Evolutionary conservation across 371 early-diverging fungal species (phyloP), one percentile per base, ranked within the genome.

Genomic region (Rhizopus sp.): DNA sequence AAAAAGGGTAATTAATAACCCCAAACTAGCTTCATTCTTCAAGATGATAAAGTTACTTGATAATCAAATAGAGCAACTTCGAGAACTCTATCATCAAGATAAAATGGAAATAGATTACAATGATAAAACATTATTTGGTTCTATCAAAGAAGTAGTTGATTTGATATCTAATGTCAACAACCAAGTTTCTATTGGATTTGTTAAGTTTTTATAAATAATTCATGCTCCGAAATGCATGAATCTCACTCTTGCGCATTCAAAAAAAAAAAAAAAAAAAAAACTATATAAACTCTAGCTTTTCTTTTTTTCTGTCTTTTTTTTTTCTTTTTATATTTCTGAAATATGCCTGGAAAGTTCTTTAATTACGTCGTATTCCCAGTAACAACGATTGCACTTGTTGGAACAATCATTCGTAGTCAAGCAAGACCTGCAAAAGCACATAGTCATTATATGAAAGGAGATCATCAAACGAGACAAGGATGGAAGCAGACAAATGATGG

Each of bases 401-500:
- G 70, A 13, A 69, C 75, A 4, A 66, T 72, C 49, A 60, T 78
- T 35, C 73, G 79, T 17, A 54, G 64, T 35, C 68, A 68, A 33
- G 74, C 70, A 10, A 62, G 68, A 46, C 74, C 79, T 8, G 57
- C 74, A 7, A 65, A 59, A 54, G 79, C 76, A 10, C 63, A 73
- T 15, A 69, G 69, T 23, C 57, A 68, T 17, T 60, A 68, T 39
- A 75, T 78, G 64, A 66, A 62, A 37, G 12, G 46, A 6, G 55
- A 66, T 37, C 70, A 69, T 10, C 16, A 62, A 10, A 71, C 57
- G 10, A 39, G 51, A 12, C 58, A 69, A 55, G 57, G 68, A 53
- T 78, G 79, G 79, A 62, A 59, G 50, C 61, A 66, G 37, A 48
- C 66, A 23, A 78, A 78, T 55, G 72, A 72, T 54, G 79, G 79